Evolutionary conservation across 2,329 filamentous ascomycete species (phyloP).

Genomic region (Stagonosporopsis vannaccii): DNA sequence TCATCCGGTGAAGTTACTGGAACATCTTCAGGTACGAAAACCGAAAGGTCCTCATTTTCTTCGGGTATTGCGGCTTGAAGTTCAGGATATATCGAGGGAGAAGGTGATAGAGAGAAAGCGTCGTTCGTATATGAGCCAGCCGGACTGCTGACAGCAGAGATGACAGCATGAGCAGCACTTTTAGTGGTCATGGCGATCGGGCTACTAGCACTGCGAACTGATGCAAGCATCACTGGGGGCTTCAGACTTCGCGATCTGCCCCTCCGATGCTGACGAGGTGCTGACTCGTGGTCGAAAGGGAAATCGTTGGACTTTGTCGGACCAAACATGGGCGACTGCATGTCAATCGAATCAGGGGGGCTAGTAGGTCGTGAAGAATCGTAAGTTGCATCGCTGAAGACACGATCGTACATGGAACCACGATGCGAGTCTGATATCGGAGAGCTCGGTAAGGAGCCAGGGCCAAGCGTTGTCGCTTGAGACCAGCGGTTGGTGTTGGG

Average conservation of each 20-base stretch:
- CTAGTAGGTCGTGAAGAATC: slow-evolving; percentile 80
- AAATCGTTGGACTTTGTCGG: slow-evolving; percentile 35
- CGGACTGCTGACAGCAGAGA: slow-evolving; percentile 44
- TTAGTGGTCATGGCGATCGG: slow-evolving; percentile 45
- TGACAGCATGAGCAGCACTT: slow-evolving; percentile 43
- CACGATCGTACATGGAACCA: slow-evolving; percentile 79
- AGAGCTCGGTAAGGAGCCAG: slow-evolving; percentile 81
- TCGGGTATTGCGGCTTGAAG: slow-evolving; percentile 45
- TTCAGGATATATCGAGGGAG: slow-evolving; percentile 29
- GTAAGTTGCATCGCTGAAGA: slow-evolving; percentile 63
- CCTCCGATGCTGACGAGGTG: slow-evolving; percentile 27
- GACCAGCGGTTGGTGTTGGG: slow-evolving; percentile 68
- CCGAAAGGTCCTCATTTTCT: slow-evolving; percentile 41
- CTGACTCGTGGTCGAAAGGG: slow-evolving; percentile 24
- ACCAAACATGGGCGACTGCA: slow-evolving; percentile 67
- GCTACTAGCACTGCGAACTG: slow-evolving; percentile 43
- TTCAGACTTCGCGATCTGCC: slow-evolving; percentile 39
- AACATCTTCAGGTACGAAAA: slow-evolving; percentile 21
- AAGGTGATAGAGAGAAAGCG: slow-evolving; percentile 36
- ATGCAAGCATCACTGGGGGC: slow-evolving; percentile 37
- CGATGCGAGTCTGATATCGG: slow-evolving; percentile 75
- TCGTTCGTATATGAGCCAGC: slow-evolving; percentile 42
- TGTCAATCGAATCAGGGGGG: slow-evolving; percentile 72
- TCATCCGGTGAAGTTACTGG: slow-evolving; percentile 33
- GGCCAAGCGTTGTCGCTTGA: slow-evolving; percentile 67